phyloP scores from a whole-genome alignment of 768 basidiomycete genomes.

The Sutorius australiensis region DNA sequence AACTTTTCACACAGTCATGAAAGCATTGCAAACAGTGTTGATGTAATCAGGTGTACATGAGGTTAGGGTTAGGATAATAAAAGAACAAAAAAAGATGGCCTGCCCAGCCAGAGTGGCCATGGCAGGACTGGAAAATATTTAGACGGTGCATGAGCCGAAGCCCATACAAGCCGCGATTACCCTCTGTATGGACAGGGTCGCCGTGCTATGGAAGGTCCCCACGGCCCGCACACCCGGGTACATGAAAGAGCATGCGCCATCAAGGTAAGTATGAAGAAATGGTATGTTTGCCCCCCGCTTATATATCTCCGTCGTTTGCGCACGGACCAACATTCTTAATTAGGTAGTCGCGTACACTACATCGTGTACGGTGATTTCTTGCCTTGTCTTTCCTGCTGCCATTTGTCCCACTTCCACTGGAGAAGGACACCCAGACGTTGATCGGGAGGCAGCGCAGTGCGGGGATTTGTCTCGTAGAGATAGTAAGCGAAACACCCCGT shows the following conservation, averaged over 20 bases:
- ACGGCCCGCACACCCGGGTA: slow-evolving; percentile 53
- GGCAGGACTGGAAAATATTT: slow-evolving; percentile 76
- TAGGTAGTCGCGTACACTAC: background rate
- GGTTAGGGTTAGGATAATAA: slow-evolving; percentile 27
- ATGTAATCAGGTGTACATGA: slow-evolving; percentile 2
- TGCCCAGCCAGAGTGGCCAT: slow-evolving; percentile 51
- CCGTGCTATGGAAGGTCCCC: slow-evolving; percentile 53
- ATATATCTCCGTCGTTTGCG: slow-evolving; percentile 11
- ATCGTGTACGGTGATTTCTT: background rate
- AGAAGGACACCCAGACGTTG: slow-evolving; percentile 53
- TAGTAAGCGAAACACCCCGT: slow-evolving; percentile 78
- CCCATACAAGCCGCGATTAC: slow-evolving; percentile 45
- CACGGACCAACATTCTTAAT: slow-evolving; percentile 24
- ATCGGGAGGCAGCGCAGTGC: slow-evolving; percentile 57
- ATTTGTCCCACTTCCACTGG: slow-evolving; percentile 64
- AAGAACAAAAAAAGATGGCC: slow-evolving; percentile 35
- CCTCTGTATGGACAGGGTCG: slow-evolving; percentile 52
- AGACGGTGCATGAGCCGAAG: slow-evolving; percentile 75
- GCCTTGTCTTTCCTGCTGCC: slow-evolving; percentile 13
- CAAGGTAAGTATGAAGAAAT: slow-evolving; percentile 54
- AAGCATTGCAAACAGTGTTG: slow-evolving; percentile 39
- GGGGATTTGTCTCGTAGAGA: slow-evolving; percentile 76
- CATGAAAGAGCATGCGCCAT: slow-evolving; percentile 52
- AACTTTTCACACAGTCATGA: slow-evolving; percentile 50
- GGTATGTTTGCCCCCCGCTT: background rate